Conservation (phyloP, 495 filamentous ascomycete genomes). For the Annulohypoxylon moriforme region DNA sequence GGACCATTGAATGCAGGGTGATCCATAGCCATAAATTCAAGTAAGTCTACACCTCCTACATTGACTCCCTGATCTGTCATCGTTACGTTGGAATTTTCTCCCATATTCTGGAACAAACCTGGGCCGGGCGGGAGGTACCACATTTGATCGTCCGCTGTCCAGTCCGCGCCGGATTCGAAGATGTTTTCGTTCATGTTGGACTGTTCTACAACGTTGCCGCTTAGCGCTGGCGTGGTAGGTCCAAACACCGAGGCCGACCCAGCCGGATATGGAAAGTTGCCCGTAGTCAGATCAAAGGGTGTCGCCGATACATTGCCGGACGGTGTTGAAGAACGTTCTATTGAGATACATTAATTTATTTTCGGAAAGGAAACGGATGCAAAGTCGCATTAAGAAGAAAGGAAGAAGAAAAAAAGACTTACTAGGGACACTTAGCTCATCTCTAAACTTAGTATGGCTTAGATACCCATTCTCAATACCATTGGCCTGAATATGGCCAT, state of each 20-base stretch:
- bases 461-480: constrained; percentile 50
- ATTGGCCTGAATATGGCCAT: constrained; percentile 45
- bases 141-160: constrained; percentile 62
- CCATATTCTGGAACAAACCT: constrained; percentile 65
- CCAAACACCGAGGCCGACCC: constrained; percentile 60
- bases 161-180: constrained; percentile 54
- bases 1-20: constrained; percentile 50
- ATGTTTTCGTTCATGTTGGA: constrained; percentile 43
- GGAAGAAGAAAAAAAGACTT: no score
- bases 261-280: constrained; percentile 60
- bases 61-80: constrained; percentile 71
- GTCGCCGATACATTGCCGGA: constrained; percentile 66
- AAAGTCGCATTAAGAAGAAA: not conserved
- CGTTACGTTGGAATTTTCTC: constrained; percentile 61
- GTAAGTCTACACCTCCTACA: constrained; percentile 65
- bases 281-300: constrained; percentile 62
- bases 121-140: constrained; percentile 68
- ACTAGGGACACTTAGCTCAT: constrained; percentile 47
- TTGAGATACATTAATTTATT: not conserved
- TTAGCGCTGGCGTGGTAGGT: constrained; percentile 57
- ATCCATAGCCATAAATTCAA: constrained; percentile 69
- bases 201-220: constrained; percentile 46
- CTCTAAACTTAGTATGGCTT: constrained; percentile 45
- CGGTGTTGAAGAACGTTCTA: constrained; percentile 59
- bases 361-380: not conserved